These are phyloP conservation scores for Nidula microcarpa DNA, from an alignment of 768 basidiomycete species.

Conservation along the genomic window DNA sequence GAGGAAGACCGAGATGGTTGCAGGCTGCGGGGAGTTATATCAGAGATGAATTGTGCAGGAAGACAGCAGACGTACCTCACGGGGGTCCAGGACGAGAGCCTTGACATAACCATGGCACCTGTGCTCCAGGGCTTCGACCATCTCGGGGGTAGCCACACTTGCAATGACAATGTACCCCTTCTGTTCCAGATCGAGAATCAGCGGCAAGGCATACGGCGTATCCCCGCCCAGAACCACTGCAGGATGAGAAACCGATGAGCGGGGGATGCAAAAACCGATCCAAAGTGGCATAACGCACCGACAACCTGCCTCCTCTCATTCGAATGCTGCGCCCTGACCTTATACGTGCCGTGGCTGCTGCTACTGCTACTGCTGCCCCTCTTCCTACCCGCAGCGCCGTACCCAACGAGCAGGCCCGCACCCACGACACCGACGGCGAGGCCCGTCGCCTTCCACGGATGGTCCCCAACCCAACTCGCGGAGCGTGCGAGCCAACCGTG, in stretches of 20 bases:
- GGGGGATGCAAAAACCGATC: not conserved
- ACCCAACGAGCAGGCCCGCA: slow-evolving; percentile 58
- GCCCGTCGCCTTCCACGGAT: slow-evolving; percentile 61
- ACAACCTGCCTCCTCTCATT: slow-evolving; percentile 65
- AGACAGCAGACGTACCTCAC: slow-evolving; percentile 47
- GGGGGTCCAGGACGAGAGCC: slow-evolving; percentile 77
- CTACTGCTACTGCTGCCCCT: slow-evolving; percentile 14
- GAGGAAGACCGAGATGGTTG: slow-evolving; percentile 70
- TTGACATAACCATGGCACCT: slow-evolving; percentile 73
- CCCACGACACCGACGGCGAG: slow-evolving; percentile 58
- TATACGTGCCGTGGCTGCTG: slow-evolving; percentile 13
- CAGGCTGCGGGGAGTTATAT: slow-evolving; percentile 43
- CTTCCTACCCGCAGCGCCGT: slow-evolving; percentile 30
- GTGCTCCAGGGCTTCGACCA: slow-evolving; percentile 61
- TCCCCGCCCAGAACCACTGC: slow-evolving; percentile 84
- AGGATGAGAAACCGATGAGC: not conserved
- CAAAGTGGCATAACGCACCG: slow-evolving; percentile 37
- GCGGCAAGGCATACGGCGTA: slow-evolving; percentile 61
- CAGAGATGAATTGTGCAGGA: slow-evolving; percentile 1
- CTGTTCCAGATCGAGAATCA: slow-evolving; percentile 71
- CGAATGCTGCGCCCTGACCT: slow-evolving; percentile 41
- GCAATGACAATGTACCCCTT: slow-evolving; percentile 82
- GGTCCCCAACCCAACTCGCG: slow-evolving; percentile 46
- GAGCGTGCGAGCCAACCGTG: slow-evolving; percentile 44
- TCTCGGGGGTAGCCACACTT: slow-evolving; percentile 69